phyloP scores from a whole-genome alignment of 2,329 filamentous ascomycete species.

The Aspergillus sp. region DNA sequence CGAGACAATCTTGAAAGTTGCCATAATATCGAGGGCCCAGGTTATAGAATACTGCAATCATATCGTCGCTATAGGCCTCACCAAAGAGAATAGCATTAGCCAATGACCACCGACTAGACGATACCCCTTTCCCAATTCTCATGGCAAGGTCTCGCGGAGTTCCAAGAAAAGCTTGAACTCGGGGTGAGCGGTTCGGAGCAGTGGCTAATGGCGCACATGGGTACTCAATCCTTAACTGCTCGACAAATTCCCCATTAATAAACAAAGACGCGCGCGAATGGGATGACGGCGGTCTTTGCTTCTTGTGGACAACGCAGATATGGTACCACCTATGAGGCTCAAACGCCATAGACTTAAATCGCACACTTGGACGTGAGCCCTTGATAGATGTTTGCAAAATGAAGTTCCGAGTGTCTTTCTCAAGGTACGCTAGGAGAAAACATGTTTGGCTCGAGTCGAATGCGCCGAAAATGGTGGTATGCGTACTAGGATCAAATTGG shows the following conservation, averaged over 20 bases:
- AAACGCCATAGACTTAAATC: conserved; percentile 84
- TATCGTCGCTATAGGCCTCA: conserved; percentile 83
- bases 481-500: conserved; percentile 75
- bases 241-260: conserved; percentile 88
- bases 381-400: conserved; percentile 95
- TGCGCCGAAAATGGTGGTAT: conserved; percentile 94
- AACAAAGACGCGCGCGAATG: conserved; percentile 83
- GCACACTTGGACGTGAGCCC: conserved; percentile 80
- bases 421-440: conserved; percentile 89
- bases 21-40: conserved; percentile 89
- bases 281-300: conserved; percentile 69
- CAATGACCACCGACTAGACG: conserved; percentile 81
- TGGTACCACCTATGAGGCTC: conserved; percentile 85
- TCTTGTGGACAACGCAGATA: conserved; percentile 80
- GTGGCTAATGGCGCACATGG: conserved; percentile 70
- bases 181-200: conserved; percentile 49
- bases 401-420: conserved; percentile 88
- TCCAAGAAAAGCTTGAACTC: conserved; percentile 88
- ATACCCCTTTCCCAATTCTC: conserved; percentile 68
- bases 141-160: conserved; percentile 86
- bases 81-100: conserved; percentile 88
- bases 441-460: conserved; percentile 91
- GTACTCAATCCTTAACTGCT: conserved; percentile 87
- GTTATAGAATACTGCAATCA: conserved; percentile 85
- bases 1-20: conserved; percentile 94